Conservation (phyloP, 768 basidiomycete genomes). For the Pleurotus djamor region DNA sequence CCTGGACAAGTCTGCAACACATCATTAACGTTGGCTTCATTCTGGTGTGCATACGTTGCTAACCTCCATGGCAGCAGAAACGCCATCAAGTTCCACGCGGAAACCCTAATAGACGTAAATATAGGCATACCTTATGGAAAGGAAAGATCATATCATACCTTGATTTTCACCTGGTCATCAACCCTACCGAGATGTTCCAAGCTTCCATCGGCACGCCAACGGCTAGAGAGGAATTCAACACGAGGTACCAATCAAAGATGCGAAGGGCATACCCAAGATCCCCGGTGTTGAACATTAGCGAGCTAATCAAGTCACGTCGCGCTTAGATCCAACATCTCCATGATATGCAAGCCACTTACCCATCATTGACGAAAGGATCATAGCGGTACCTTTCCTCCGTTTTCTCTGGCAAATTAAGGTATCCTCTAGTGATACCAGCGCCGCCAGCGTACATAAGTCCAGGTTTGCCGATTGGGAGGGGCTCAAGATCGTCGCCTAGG, state of each 20-base stretch:
- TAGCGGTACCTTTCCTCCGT: slow-evolving; percentile 45
- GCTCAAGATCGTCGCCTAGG: slow-evolving; percentile 33
- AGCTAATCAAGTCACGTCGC: slow-evolving; percentile 16
- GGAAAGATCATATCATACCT: slow-evolving; percentile 27
- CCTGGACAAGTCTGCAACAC: slow-evolving; percentile 32
- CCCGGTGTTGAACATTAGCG: slow-evolving; percentile 63
- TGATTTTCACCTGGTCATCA: slow-evolving; percentile 66
- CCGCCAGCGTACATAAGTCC: slow-evolving; percentile 66
- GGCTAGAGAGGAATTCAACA: slow-evolving; percentile 20
- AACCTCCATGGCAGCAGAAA: slow-evolving; percentile 59
- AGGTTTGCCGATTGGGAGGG: slow-evolving; percentile 30
- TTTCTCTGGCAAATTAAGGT: slow-evolving; percentile 53
- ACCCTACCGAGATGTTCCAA: slow-evolving; percentile 58
- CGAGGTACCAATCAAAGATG: background rate
- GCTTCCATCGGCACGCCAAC: slow-evolving; percentile 50
- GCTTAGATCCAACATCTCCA: background rate
- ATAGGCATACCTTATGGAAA: background rate
- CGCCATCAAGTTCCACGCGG: slow-evolving; percentile 63
- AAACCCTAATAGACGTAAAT: slow-evolving; percentile 38
- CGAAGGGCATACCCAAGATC: slow-evolving; percentile 41
- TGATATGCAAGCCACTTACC: slow-evolving; percentile 27
- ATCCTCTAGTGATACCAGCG: slow-evolving; percentile 52
- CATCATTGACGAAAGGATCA: slow-evolving; percentile 49
- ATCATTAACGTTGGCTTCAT: background rate
- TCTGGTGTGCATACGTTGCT: background rate